These are phyloP conservation scores for Phytophthora syringae DNA, from an alignment of 352 stramenopile genomes.

Conservation along the genomic window DNA sequence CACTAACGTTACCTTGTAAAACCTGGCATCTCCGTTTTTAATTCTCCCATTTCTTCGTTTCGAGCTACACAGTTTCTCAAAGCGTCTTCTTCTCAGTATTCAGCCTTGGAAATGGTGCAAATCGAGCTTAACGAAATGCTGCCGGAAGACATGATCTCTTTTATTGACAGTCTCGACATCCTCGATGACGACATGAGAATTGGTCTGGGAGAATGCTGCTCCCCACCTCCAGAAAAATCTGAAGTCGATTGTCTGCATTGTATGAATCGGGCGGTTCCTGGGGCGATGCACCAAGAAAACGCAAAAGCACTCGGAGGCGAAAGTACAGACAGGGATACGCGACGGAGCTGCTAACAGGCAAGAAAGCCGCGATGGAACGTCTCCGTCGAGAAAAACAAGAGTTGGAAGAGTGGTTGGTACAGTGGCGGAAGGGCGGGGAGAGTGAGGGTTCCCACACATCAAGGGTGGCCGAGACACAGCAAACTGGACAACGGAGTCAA, in stretches of 20 bases:
- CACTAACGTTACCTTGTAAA: not conserved
- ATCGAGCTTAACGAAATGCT: not conserved
- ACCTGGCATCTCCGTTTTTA: not conserved
- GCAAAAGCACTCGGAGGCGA: not conserved
- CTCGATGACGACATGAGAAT: not conserved
- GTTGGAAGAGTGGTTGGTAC: not conserved
- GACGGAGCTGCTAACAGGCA: not conserved
- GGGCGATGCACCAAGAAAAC: not conserved
- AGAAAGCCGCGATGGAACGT: not conserved
- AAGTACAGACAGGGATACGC: not conserved
- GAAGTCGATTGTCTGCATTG: not conserved
- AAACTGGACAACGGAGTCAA: not conserved
- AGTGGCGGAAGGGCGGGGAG: not conserved
- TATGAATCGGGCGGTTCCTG: not conserved
- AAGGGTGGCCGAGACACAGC: not conserved
- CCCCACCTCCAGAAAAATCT: not conserved
- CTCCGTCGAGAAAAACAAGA: not conserved
- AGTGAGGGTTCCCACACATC: not conserved
- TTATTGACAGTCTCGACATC: not conserved
- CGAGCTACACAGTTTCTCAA: not conserved
- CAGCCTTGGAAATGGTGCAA: not conserved
- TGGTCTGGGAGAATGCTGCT: not conserved
- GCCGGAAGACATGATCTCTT: not conserved
- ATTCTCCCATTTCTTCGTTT: not conserved
- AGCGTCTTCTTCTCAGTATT: not conserved